Conservation (phyloP, 1,139 yeast genomes). For the Candida tetrigidarum region DNA sequence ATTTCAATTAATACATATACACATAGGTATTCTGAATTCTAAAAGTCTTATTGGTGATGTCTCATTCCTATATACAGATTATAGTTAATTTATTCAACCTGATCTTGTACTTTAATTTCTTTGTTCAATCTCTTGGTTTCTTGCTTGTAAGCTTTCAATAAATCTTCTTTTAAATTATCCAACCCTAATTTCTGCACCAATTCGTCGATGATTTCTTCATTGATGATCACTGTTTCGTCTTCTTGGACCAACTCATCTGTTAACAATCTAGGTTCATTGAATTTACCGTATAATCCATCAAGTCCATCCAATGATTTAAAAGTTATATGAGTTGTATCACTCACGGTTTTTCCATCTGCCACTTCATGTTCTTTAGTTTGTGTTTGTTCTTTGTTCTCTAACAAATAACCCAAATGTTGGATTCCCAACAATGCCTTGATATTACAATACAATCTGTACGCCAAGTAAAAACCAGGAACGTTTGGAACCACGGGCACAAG, state of each 20-base stretch:
- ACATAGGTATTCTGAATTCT: too few species aligned
- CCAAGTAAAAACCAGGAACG: slow-evolving; percentile 89
- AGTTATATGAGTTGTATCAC: slow-evolving; percentile 28
- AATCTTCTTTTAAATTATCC: slow-evolving; percentile 40
- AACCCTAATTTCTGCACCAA: slow-evolving; percentile 34
- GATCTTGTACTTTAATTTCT: slow-evolving; percentile 23
- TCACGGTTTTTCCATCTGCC: slow-evolving; percentile 13
- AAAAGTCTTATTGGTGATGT: too few species aligned
- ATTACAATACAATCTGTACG: slow-evolving; percentile 85
- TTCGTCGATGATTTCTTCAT: slow-evolving; percentile 34
- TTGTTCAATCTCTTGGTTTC: slow-evolving; percentile 37
- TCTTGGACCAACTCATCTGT: slow-evolving; percentile 21
- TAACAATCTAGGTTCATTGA: slow-evolving; percentile 13
- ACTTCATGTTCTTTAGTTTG: slow-evolving; percentile 17
- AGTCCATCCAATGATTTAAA: slow-evolving; percentile 25
- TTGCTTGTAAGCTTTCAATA: slow-evolving; percentile 52
- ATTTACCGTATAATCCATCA: slow-evolving; percentile 22
- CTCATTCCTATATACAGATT: slow-evolving; percentile 1
- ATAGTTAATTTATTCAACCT: slow-evolving; percentile 22
- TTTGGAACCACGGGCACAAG: slow-evolving; percentile 89
- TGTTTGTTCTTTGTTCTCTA: slow-evolving; percentile 35
- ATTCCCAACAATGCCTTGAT: slow-evolving; percentile 81
- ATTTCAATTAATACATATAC: too few species aligned
- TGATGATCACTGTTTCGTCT: slow-evolving; percentile 35
- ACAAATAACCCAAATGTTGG: slow-evolving; percentile 60